Base-by-base conservation (phyloP, 2,329 filamentous ascomycete species). In the Fusarium robinianum region DNA sequence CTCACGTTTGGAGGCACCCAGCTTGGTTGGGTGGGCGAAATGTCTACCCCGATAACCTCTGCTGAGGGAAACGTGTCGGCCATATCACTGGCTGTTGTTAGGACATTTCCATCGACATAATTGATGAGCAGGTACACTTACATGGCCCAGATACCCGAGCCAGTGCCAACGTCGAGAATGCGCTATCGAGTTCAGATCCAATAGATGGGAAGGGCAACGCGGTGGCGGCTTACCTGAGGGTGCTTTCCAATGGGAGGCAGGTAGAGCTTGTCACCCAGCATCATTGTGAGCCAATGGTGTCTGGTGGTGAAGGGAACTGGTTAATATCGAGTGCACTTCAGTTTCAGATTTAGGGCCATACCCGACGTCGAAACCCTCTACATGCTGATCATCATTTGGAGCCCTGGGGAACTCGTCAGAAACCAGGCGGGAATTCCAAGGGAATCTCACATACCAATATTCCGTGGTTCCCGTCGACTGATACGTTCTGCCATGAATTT, bases 231-330 rank as follows among this genome's bases (percentile, higher is more conserved):
- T 10, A 32, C 31, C 25, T 49, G 36, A 3, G 36, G 46, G 7
- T 34, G 41, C 8, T 41, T 33, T 25, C 36, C 36, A 26, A 46
- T 41, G 7, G 42, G 37, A 9, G 42, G 26, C 11, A 31, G 14
- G 16, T 33, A 38, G 15, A 49, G 19, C 14, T 42, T 16, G 15
- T 49, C 32, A 5, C 31, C 27, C 21, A 46, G 9, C 31, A 46
- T 41, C 41, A 49, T 46, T 6, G 36, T 41, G 8, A 41, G 23
- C 36, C 35, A 41, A 15, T 41, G 29, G 15, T 49, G 41, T 18
- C 41, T 49, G 15, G 12, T 4, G 10, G 10, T 9, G 18, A n/a
- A n/a, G n/a, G 23, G 10, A 5, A 27, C 15, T 12, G 10, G 25
- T 27, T 14, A 16, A 14, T 15, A 10, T 22, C 19, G 18, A 16